These are phyloP conservation scores for Chondrostereum purpureum DNA, from an alignment of 1,284 basidiomycete genomes.

Conservation along the genomic window DNA sequence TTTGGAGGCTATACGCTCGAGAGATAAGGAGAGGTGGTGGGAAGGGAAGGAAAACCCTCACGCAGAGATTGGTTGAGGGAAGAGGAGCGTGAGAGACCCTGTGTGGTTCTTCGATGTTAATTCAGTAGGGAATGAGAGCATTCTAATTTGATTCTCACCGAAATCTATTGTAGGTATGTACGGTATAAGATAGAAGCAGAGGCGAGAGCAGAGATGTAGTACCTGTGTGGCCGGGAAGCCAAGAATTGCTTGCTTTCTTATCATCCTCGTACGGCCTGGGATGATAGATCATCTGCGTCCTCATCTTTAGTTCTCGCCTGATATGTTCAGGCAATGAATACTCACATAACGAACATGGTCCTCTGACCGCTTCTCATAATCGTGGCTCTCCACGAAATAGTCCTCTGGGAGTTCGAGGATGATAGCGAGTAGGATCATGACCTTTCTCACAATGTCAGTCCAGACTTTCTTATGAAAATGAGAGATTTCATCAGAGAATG, in stretches of 20 bases:
- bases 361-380: conserved; percentile 18
- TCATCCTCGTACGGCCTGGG: conserved; percentile 17
- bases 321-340: conserved; percentile 4
- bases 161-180: no score
- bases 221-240: conserved; percentile 20
- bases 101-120: not conserved
- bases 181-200: no score
- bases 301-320: no score
- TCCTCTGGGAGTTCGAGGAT: conserved; percentile 23
- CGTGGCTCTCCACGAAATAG: conserved; percentile 20
- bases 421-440: conserved; percentile 21
- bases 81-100: conserved; percentile 21
- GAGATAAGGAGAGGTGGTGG: not conserved
- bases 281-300: conserved; percentile 21
- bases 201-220: no score
- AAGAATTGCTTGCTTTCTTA: conserved; percentile 15
- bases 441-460: conserved; percentile 17
- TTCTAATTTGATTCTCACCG: no score
- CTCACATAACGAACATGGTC: conserved; percentile 22
- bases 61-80: conserved; percentile 20
- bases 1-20: conserved; percentile 17
- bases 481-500: conserved; percentile 16
- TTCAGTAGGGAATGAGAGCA: no score
- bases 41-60: conserved; percentile 6
- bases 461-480: conserved; percentile 19